Evolutionary conservation across 2,329 filamentous ascomycete genomes (phyloP).

Genomic region (Dichotomopilus funicola): DNA sequence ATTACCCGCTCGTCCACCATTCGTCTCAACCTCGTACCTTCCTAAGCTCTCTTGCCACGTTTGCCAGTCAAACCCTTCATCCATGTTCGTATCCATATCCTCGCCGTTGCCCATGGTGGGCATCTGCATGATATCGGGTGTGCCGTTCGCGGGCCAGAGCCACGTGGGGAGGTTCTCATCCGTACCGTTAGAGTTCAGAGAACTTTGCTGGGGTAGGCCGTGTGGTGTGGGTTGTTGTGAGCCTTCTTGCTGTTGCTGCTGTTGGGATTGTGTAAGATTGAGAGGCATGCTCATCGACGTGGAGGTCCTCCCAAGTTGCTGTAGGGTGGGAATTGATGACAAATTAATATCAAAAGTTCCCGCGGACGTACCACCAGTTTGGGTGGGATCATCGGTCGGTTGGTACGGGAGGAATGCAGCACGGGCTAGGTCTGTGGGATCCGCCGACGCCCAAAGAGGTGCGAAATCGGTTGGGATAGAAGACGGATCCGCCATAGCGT

Average conservation of each 20-base stretch:
- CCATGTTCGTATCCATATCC: slow-evolving; percentile 32
- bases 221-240: background rate
- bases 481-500: slow-evolving; percentile 15
- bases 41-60: slow-evolving; percentile 32
- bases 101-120: slow-evolving; percentile 18
- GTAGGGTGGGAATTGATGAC: slow-evolving; percentile 6
- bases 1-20: slow-evolving; percentile 20
- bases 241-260: slow-evolving; percentile 2
- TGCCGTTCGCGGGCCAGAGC: slow-evolving; percentile 40
- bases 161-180: slow-evolving; percentile 46
- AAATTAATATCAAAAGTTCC: slow-evolving; percentile 5
- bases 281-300: background rate
- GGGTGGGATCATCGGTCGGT: slow-evolving; percentile 1
- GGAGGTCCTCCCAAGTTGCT: background rate
- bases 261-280: background rate
- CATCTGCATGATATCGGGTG: slow-evolving; percentile 16
- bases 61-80: slow-evolving; percentile 34
- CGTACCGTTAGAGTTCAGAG: slow-evolving; percentile 29
- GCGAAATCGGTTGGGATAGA: slow-evolving; percentile 19
- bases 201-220: slow-evolving; percentile 7
- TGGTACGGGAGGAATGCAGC: slow-evolving; percentile 14
- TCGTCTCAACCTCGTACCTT: slow-evolving; percentile 25
- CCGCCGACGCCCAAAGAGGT: slow-evolving; percentile 8
- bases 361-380: background rate
- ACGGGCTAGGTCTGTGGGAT: slow-evolving; percentile 6